Conservation (phyloP, 1,284 basidiomycete species). For the Leccinum fuscescens region DNA sequence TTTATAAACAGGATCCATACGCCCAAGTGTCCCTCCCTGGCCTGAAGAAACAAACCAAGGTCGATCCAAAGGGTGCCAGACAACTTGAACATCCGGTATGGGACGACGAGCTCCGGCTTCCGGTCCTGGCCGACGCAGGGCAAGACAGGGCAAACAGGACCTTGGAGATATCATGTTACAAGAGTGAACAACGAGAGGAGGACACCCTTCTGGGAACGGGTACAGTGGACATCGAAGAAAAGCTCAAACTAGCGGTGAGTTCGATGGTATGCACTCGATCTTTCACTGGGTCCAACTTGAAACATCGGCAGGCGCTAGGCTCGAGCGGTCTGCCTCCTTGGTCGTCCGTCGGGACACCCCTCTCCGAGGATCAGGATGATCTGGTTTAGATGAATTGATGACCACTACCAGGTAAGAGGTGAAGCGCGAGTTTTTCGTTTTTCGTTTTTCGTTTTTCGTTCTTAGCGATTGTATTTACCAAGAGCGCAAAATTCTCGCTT, state of each 20-base stretch:
- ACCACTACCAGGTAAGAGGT: too few species aligned
- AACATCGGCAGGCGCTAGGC: too few species aligned
- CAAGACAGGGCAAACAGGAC: slow-evolving; percentile 48
- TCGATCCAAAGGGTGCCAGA: slow-evolving; percentile 67
- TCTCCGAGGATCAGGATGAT: too few species aligned
- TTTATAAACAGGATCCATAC: slow-evolving; percentile 77
- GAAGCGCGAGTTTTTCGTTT: too few species aligned
- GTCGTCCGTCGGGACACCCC: too few species aligned
- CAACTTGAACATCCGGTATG: slow-evolving; percentile 78
- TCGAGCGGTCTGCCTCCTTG: too few species aligned
- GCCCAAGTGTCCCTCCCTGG: slow-evolving; percentile 49
- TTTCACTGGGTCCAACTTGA: background rate
- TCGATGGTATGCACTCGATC: slow-evolving; percentile 56
- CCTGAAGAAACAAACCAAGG: slow-evolving; percentile 52
- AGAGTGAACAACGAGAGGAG: slow-evolving; percentile 59
- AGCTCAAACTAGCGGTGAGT: slow-evolving; percentile 69
- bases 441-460: too few species aligned
- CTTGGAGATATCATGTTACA: slow-evolving; percentile 62
- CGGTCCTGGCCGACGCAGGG: slow-evolving; percentile 40
- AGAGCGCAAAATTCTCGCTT: too few species aligned
- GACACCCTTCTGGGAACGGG: slow-evolving; percentile 59
- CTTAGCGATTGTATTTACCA: too few species aligned
- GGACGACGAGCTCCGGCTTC: slow-evolving; percentile 70
- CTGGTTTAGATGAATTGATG: too few species aligned
- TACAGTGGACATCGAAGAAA: slow-evolving; percentile 62